phyloP scores from a whole-genome alignment of 192 early-diverging fungal genomes.

The Coemansia sp. region DNA sequence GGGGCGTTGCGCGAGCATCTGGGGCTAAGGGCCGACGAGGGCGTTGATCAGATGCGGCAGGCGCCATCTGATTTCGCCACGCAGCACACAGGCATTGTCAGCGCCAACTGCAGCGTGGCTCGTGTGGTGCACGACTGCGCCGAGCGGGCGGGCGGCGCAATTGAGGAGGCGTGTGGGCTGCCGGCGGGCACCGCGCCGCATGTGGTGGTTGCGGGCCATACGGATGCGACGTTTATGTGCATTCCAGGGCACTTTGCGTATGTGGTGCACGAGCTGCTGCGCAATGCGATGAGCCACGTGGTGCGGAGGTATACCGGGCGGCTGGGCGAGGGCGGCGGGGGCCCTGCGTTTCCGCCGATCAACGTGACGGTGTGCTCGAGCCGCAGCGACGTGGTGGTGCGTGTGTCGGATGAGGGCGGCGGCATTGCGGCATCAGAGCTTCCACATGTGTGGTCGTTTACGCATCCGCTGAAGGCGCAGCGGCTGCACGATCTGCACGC shows the following conservation, averaged over 20 bases:
- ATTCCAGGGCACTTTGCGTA: constrained; percentile 96
- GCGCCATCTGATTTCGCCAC: constrained; percentile 56
- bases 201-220: constrained; percentile 72
- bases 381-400: constrained; percentile 75
- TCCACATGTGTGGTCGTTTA: constrained; percentile 80
- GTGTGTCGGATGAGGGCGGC: constrained; percentile 92
- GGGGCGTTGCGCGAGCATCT: constrained; percentile 39
- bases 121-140: constrained; percentile 56
- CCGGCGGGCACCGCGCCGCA: constrained; percentile 63
- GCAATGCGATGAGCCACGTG: constrained; percentile 79
- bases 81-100: constrained; percentile 55
- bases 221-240: constrained; percentile 79
- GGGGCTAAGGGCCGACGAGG: constrained; percentile 20
- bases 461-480: constrained; percentile 61
- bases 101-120: constrained; percentile 46
- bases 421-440: constrained; percentile 71
- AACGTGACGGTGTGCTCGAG: constrained; percentile 79
- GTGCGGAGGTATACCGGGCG: constrained; percentile 56
- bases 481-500: constrained; percentile 68
- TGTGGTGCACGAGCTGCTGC: constrained; percentile 87
- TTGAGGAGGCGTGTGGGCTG: constrained; percentile 40
- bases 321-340: constrained; percentile 11
- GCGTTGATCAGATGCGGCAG: constrained; percentile 41
- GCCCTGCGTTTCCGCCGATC: constrained; percentile 70
- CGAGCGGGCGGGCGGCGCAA: constrained; percentile 40